These are phyloP conservation scores for Pyrenula massariospora DNA, from an alignment of 495 filamentous ascomycete genomes.

Conservation along the genomic window DNA sequence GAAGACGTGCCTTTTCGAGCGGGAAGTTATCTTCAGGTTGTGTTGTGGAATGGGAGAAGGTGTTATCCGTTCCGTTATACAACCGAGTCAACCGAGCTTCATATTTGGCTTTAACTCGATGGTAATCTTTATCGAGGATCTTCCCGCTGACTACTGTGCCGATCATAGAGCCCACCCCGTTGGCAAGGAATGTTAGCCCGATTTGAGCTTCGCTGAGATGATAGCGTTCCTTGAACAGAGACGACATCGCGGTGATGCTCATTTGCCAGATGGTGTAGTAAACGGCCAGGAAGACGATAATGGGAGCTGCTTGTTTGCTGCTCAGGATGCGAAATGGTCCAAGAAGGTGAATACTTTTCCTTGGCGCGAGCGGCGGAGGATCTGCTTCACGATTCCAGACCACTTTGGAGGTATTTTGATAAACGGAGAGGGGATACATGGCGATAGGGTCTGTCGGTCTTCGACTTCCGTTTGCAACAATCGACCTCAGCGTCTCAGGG, in stretches of 20 bases:
- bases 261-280: constrained; percentile 47
- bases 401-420: constrained; percentile 18
- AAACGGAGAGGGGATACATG: constrained; percentile 21
- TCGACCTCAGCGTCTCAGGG: constrained; percentile 41
- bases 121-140: constrained; percentile 29
- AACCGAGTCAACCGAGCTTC: too few species aligned
- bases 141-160: constrained; percentile 35
- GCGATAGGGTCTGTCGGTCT: constrained; percentile 13
- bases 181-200: constrained; percentile 38
- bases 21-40: too few species aligned
- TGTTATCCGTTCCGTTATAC: too few species aligned
- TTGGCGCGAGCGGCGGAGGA: constrained; percentile 8
- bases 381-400: constrained; percentile 4
- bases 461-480: constrained; percentile 48
- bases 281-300: constrained; percentile 36
- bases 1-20: too few species aligned
- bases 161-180: constrained; percentile 37
- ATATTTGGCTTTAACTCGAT: constrained; percentile 20
- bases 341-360: constrained; percentile 20
- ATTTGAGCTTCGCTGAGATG: constrained; percentile 31
- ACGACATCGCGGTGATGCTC: constrained; percentile 41
- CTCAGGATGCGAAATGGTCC: constrained; percentile 33
- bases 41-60: too few species aligned
- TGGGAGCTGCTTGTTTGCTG: constrained; percentile 28
- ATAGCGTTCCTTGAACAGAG: constrained; percentile 32